These are phyloP conservation scores for Candolleomyces eurysporus DNA, from an alignment of 768 basidiomycete genomes.

Conservation along the genomic window DNA sequence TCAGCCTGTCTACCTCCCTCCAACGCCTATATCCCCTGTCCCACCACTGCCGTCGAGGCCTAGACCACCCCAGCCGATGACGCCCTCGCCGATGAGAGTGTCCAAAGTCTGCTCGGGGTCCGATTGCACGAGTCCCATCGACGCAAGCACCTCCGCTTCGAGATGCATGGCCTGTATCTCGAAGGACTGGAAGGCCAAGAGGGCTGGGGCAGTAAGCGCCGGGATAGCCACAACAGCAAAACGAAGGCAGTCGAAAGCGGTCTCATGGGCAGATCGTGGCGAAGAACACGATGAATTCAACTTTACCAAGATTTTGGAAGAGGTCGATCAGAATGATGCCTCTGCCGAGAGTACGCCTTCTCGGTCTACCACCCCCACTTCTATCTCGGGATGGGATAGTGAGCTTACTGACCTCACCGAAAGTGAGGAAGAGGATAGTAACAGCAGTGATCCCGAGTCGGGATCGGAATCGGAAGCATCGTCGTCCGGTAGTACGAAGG, in stretches of 20 bases:
- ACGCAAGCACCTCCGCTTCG: neutral
- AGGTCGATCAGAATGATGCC: neutral
- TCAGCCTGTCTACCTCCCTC: too few relatives aligned
- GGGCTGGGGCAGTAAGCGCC: neutral
- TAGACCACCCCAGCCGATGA: too few relatives aligned
- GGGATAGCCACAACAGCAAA: neutral
- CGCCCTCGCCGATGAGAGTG: too few relatives aligned
- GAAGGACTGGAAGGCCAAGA: slow-evolving; percentile 8
- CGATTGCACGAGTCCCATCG: slow-evolving; percentile 1
- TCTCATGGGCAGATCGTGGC: slow-evolving; percentile 33
- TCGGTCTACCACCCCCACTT: neutral
- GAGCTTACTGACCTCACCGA: slow-evolving; percentile 32
- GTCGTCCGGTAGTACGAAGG: too few relatives aligned
- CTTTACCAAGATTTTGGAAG: neutral
- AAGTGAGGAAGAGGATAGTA: slow-evolving; percentile 14
- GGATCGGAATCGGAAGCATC: neutral
- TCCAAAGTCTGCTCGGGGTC: neutral
- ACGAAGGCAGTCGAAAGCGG: slow-evolving; percentile 22
- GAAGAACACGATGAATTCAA: slow-evolving; percentile 5
- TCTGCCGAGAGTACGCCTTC: neutral
- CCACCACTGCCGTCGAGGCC: neutral
- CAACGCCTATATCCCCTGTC: neutral
- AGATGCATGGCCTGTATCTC: slow-evolving; percentile 8
- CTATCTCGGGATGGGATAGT: slow-evolving; percentile 29
- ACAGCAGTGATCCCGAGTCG: neutral